Conservation (phyloP, 176 grass and related monocot species). For the Leersia perrieri region DNA sequence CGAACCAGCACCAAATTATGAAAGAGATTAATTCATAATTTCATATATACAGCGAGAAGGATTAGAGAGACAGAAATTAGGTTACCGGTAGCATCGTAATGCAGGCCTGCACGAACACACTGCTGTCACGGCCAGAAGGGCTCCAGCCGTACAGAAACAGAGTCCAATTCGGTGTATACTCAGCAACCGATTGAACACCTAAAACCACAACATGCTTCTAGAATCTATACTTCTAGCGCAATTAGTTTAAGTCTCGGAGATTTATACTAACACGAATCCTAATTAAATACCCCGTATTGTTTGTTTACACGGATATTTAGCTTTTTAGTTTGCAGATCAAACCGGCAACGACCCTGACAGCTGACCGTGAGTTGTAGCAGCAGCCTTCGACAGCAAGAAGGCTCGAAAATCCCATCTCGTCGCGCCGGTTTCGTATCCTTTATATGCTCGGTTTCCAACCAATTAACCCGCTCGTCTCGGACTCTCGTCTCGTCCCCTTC, state of each 20-base stretch:
- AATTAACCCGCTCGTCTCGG: not conserved
- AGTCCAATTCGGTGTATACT: not conserved
- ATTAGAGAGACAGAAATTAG: not conserved
- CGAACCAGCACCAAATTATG: not conserved
- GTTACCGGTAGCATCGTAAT: not conserved
- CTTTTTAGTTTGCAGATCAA: constrained; percentile 1
- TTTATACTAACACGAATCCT: not conserved
- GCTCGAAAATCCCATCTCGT: not conserved
- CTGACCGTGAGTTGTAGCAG: not conserved
- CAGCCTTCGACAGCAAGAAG: constrained; percentile 10
- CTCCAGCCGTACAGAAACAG: constrained; percentile 1
- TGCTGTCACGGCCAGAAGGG: not conserved
- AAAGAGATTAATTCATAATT: too few relatives aligned
- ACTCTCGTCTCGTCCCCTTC: not conserved
- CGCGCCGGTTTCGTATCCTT: not conserved
- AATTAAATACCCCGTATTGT: not conserved
- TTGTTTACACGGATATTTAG: not conserved
- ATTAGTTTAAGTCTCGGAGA: not conserved
- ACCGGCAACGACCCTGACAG: constrained; percentile 1
- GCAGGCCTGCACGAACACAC: not conserved
- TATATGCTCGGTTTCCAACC: not conserved
- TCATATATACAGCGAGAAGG: not conserved
- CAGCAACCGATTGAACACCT: not conserved
- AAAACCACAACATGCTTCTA: not conserved
- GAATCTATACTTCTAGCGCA: not conserved